Evolutionary conservation across 148 eudicot genomes (phyloP).

Genomic region (Beta vulgaris): DNA sequence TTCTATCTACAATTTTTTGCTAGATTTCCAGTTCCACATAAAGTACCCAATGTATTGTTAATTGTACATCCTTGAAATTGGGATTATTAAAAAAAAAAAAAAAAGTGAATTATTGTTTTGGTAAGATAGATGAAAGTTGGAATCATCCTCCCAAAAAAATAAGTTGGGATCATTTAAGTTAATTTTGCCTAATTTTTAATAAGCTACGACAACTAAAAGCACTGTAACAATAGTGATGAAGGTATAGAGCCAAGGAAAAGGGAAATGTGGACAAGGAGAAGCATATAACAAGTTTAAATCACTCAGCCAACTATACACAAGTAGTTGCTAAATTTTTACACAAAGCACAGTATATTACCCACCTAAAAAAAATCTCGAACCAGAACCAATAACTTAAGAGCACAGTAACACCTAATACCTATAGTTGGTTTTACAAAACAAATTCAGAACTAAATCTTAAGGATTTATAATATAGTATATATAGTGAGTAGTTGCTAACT

Average conservation of each 20-base stretch:
- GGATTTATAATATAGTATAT: not conserved
- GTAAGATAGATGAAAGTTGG: too few relatives aligned
- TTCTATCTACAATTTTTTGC: too few relatives aligned
- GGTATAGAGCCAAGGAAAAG: not conserved
- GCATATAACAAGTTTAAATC: not conserved
- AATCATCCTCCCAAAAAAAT: too few relatives aligned
- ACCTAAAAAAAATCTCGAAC: not conserved
- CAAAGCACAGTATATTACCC: conserved; percentile 4
- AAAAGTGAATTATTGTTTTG: too few relatives aligned
- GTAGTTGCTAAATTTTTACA: conserved; percentile 1
- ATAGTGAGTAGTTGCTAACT: not conserved
- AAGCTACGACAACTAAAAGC: too few relatives aligned
- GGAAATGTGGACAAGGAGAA: not conserved
- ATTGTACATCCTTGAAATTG: too few relatives aligned
- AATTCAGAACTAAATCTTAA: conserved; percentile 1
- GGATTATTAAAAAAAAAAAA: too few relatives aligned
- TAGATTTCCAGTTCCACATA: too few relatives aligned
- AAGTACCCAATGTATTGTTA: too few relatives aligned
- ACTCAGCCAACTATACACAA: conserved; percentile 4
- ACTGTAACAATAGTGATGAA: too few relatives aligned
- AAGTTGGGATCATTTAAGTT: too few relatives aligned
- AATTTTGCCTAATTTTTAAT: too few relatives aligned
- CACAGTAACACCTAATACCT: conserved; percentile 8
- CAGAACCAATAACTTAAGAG: conserved; percentile 5
- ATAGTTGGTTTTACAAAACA: conserved; percentile 1